Base-by-base conservation (phyloP, 2,329 filamentous ascomycete genomes). In the Colletotrichum paranaense region DNA sequence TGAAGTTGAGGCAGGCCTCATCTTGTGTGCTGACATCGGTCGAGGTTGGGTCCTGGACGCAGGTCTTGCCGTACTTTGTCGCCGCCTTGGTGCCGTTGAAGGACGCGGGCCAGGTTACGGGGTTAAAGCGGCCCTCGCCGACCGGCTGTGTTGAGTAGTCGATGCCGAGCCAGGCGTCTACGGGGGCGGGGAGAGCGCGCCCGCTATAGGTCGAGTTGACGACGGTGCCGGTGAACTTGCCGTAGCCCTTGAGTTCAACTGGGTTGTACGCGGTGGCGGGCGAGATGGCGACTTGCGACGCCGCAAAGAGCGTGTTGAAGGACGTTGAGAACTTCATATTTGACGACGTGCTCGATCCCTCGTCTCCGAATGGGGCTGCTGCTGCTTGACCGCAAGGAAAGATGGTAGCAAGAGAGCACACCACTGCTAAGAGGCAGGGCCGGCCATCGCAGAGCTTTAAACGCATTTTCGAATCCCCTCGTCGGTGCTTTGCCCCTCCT, bases 91-190 rank as follows among this genome's bases (percentile, higher is more conserved):
- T 78, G 0, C 84, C 86, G 1, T 82, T 77, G 59, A 88, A 86
- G 1, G 80, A 75, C 4, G 75, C 74, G 0, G 86, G 85, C 81
- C 81, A 84, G 26, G 80, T 78, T 24, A 85, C 79, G 0, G 83
- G 80, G 14, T 77, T 78, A 68, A 88, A 87, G 8, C 86, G 83
- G 16, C 78, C 74, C 3, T 83, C 78, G 5, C 82, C 84, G 1
- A 82, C 81, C 0, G 84, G 85, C 35, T 85, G 83, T 0, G 78
- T 78, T 0, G 86, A 81, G 62, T 86, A 88, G 75, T 86, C 84
- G 38, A 88, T 82, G 2, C 85, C 85, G 6, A 88, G 78, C 86
- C 86, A 88, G 0, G 86, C 85, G 73, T 88, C 84, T 1, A 87
- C 82, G 0, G 81, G 72, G 2, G 74, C 74, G 9, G 80, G 78